A percentile compares a stretch with the other conserved stretches of the same genome.
Evolutionary conservation across 768 basidiomycete species (phyloP).

Genomic region (Trametopsis cervina): DNA sequence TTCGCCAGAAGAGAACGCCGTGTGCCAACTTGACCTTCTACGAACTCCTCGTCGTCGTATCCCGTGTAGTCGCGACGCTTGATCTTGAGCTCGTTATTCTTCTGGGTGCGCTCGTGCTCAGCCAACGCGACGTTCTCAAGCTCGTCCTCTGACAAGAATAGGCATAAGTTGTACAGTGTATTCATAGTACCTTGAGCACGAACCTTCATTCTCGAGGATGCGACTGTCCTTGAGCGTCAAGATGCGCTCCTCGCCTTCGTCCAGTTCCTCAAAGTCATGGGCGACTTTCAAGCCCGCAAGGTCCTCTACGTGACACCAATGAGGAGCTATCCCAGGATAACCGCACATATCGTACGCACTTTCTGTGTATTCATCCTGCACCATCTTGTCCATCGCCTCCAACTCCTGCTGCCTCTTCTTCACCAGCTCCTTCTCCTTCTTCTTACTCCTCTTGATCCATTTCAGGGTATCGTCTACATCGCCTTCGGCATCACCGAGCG

Average conservation of each 20-base stretch:
- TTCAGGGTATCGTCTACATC: conserved; percentile 73
- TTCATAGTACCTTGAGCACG: no score
- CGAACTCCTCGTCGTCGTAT: conserved; percentile 95
- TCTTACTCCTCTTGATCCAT: conserved; percentile 92
- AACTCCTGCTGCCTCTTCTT: conserved; percentile 76
- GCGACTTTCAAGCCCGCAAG: conserved; percentile 91
- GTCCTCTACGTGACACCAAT: no score
- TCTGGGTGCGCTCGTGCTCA: conserved; percentile 74
- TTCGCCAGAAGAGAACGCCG: conserved; percentile 82
- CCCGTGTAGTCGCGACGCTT: conserved; percentile 89
- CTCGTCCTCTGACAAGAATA: conserved; percentile 73
- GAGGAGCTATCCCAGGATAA: no score
- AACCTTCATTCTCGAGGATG: conserved; percentile 93
- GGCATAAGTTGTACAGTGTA: conserved; percentile 7
- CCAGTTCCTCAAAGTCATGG: conserved; percentile 89
- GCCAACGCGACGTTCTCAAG: conserved; percentile 94
- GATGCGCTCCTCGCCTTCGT: conserved; percentile 91
- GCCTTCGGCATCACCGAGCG: conserved; percentile 82
- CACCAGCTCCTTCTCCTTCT: conserved; percentile 83
- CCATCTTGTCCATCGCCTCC: conserved; percentile 75
- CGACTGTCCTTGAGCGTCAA: conserved; percentile 95
- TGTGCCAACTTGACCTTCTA: conserved; percentile 63
- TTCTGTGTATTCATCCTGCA: conserved; percentile 79
- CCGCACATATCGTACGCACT: no score
- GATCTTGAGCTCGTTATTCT: conserved; percentile 78